phyloP scores from a whole-genome alignment of 1,284 basidiomycete species.

The Malassezia psittaci region DNA sequence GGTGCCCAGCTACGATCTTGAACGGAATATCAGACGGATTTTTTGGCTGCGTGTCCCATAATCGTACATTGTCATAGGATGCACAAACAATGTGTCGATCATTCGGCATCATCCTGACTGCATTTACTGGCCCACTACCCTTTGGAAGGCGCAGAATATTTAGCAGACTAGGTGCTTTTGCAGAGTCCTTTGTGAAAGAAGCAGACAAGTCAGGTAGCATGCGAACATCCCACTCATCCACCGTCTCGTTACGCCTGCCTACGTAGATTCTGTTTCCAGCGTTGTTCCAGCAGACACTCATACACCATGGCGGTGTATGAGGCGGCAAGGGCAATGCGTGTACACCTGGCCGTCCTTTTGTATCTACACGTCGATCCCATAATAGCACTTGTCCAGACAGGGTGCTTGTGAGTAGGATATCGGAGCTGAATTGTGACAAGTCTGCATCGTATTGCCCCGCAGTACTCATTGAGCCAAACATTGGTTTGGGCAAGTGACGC shows the following conservation, averaged over 20 bases:
- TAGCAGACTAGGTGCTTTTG: conserved; percentile 60
- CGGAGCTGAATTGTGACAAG: conserved; percentile 58
- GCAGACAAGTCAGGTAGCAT: conserved; percentile 19
- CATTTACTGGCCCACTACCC: conserved; percentile 82
- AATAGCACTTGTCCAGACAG: conserved; percentile 86
- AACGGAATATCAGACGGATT: conserved; percentile 56
- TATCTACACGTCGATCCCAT: conserved; percentile 70
- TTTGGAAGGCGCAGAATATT: conserved; percentile 73
- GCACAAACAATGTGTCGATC: conserved; percentile 79
- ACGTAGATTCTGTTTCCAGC: conserved; percentile 81
- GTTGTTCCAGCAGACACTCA: conserved; percentile 62
- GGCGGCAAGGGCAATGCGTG: conserved; percentile 75
- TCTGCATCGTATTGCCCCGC: conserved; percentile 38
- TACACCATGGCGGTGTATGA: conserved; percentile 89
- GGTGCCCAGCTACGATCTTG: conserved; percentile 92
- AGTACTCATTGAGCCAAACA: conserved; percentile 33
- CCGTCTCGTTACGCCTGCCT: conserved; percentile 75
- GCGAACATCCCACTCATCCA: conserved; percentile 84
- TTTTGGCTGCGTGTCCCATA: conserved; percentile 73
- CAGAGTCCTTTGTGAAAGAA: background rate
- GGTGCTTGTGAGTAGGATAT: conserved; percentile 75
- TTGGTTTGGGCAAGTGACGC: conserved; percentile 27
- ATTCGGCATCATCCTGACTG: conserved; percentile 80
- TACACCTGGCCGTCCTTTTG: conserved; percentile 55
- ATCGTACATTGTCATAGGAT: conserved; percentile 79